Percentiles rank a stretch among this genome's conserved stretches.
These are phyloP conservation scores for Chlorophyllum brunneum DNA, from an alignment of 768 basidiomycete species.

Conservation along the genomic window DNA sequence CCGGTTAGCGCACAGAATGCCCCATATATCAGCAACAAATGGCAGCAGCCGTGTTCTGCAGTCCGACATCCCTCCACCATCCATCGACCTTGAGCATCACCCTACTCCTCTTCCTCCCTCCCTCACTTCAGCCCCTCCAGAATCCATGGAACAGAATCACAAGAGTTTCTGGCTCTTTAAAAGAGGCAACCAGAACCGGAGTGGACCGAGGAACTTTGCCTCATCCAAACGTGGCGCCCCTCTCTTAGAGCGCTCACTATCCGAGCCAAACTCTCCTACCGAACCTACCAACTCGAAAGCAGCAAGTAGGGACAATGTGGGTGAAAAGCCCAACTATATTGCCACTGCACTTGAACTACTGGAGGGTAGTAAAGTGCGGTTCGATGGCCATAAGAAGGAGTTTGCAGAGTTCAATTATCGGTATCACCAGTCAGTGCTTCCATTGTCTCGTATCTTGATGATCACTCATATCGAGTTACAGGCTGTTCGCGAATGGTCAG, in stretches of 20 bases:
- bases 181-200: neutral
- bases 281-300: neutral
- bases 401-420: constrained; percentile 6
- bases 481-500: constrained; percentile 7
- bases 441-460: neutral
- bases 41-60: neutral
- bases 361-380: constrained; percentile 10
- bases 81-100: neutral
- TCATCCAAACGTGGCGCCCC: constrained; percentile 1
- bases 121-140: neutral
- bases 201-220: neutral
- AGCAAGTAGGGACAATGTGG: neutral
- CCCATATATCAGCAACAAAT: neutral
- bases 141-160: neutral
- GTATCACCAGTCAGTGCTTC: neutral
- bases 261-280: constrained; percentile 10
- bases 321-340: constrained; percentile 5
- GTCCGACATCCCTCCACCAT: neutral
- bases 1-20: neutral
- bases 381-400: constrained; percentile 6
- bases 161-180: constrained; percentile 9
- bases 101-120: neutral
- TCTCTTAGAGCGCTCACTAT: constrained; percentile 1
- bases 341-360: neutral
- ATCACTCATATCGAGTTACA: neutral